Evolutionary conservation across 192 early-diverging fungal species (phyloP), one percentile per base, ranked within the genome.

Genomic region (Mortierella claussenii): DNA sequence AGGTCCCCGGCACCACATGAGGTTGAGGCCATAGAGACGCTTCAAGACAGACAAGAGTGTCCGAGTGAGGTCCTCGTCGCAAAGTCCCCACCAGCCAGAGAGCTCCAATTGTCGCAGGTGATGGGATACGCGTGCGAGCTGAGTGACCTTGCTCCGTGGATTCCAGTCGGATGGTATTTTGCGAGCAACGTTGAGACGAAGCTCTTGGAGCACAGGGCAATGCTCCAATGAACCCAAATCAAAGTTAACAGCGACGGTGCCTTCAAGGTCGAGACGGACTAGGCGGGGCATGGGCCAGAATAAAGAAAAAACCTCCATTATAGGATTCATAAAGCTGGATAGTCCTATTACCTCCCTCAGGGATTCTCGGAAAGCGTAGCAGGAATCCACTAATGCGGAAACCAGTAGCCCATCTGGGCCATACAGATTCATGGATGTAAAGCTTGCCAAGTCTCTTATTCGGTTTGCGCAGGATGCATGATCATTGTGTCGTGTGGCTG

Each of bases 171-270:
- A 7, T 2, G 65, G 65, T 5, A 68, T 59, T 27, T 52, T 26
- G 1, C 64, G 42, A 15, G 42, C 65, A 30, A 68, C 44, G 7
- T 58, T 52, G 21, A 68, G 55, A n/a, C 55, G 31, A 3, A 68
- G 40, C 20, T 44, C 47, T 44, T 17, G 8, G 8, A 68, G 47
- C 7, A 32, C 46, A 31, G 55, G 20, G 27, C 65, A 68, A 18
- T 33, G 26, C 2, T 17, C 8, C 18, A 68, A 37, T 13, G 55
- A 68, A 2, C 24, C 20, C 18, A 68, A 13, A 32, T 68, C 40
- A 52, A 68, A 68, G n/a, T 7, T 27, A 0, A 44, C 55, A 28
- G 65, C 65, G 24, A 68, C 34, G 1, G 55, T 68, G 15, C 65
- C 65, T 31, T 68, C 65, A 6, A 68, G 30, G n/a, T 59, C 55